These are phyloP conservation scores for Colletotrichum tanaceti DNA, from an alignment of 2,329 filamentous ascomycete genomes.

Conservation along the genomic window DNA sequence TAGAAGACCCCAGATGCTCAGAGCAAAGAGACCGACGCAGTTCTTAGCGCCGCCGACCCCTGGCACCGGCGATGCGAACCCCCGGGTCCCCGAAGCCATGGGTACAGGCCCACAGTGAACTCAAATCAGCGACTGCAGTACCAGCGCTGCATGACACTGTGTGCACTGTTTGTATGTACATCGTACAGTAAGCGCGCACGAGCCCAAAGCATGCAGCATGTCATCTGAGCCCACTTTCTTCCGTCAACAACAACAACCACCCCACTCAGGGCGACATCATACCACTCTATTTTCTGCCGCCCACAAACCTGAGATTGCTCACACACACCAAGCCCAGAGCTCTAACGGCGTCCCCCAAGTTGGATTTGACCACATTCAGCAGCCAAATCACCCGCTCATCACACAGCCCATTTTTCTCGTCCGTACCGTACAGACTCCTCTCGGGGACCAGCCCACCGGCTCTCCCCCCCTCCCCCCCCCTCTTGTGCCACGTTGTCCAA, in stretches of 20 bases:
- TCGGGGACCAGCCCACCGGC: conserved; percentile 14
- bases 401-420: background rate
- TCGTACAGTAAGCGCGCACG: conserved; percentile 4
- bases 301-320: conserved; percentile 19
- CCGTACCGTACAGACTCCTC: background rate
- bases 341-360: conserved; percentile 15
- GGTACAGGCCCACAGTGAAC: background rate
- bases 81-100: conserved; percentile 28
- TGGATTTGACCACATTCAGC: conserved; percentile 5
- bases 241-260: background rate
- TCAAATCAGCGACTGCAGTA: conserved; percentile 28
- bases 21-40: conserved; percentile 27
- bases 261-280: conserved; percentile 9
- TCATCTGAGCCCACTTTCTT: background rate
- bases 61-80: conserved; percentile 35
- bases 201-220: background rate
- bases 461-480: conserved; percentile 15
- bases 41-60: conserved; percentile 18
- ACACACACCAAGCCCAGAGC: conserved; percentile 4
- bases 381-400: conserved; percentile 4
- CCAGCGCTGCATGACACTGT: conserved; percentile 19
- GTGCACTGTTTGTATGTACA: background rate
- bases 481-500: conserved; percentile 27
- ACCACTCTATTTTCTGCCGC: background rate
- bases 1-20: conserved; percentile 14